These are phyloP conservation scores for Schizophyllum commune DNA, from an alignment of 1,284 basidiomycete species.

Conservation along the genomic window DNA sequence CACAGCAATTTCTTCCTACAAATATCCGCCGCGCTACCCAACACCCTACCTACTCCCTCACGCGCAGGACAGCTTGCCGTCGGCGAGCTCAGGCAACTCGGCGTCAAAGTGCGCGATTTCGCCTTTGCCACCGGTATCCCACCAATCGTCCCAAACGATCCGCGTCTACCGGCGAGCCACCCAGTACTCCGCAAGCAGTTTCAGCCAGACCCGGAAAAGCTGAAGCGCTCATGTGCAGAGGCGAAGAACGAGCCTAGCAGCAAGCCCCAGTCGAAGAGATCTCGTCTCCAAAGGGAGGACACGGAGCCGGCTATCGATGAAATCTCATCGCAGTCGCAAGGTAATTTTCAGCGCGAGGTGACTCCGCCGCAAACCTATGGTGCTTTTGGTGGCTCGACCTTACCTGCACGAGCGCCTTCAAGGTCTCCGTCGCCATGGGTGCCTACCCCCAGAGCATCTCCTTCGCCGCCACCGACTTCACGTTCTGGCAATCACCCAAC, in stretches of 20 bases:
- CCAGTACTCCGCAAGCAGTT: neutral
- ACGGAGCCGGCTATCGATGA: neutral
- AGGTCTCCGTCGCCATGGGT: neutral
- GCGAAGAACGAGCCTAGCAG: neutral
- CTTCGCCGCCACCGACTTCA: neutral
- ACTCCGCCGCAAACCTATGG: neutral
- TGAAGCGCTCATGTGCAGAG: neutral
- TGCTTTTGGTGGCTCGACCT: neutral
- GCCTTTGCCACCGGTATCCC: slow-evolving; percentile 59
- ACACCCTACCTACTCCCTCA: neutral
- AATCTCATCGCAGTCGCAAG: neutral
- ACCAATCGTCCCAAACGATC: slow-evolving; percentile 27
- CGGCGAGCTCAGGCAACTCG: slow-evolving; percentile 32
- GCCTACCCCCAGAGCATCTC: neutral
- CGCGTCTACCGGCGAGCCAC: slow-evolving; percentile 32
- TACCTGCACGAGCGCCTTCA: neutral
- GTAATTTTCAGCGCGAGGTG: neutral
- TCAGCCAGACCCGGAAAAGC: neutral
- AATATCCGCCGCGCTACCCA: neutral
- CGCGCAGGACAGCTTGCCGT: slow-evolving; percentile 25
- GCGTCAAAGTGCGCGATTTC: slow-evolving; percentile 67
- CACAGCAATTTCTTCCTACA: neutral
- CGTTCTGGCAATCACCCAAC: neutral
- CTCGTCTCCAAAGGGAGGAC: neutral
- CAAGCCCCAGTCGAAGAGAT: neutral